Base-by-base conservation (phyloP, 176 grass and related monocot species). In the Carex pumila region DNA sequence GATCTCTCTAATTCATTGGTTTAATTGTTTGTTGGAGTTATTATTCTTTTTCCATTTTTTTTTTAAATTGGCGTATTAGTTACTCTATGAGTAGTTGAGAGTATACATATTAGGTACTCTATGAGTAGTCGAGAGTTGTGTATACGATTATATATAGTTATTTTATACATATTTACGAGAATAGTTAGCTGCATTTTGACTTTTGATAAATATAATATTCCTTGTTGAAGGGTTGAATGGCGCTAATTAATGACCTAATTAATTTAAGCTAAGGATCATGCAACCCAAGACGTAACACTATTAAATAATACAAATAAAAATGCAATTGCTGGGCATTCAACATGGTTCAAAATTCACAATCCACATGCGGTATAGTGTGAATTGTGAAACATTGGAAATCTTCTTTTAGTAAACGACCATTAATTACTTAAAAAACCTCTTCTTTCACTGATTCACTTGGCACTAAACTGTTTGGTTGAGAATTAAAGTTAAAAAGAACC, bases 1-100 rank as follows among this genome's bases (percentile, higher is more conserved):
- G 89, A 93, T 77, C 32, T 31, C 36, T 55, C 15, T 63, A 12
- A 79, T 79, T 79, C 45, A 32, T 80, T n/a, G 1, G 18, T 71
- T 37, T 45, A 45, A 45, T 45, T 87, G 6, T 58, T 88, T 76
- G 4, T 47, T 69, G 7, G 15, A 6, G 29, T 84, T 53, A 7
- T 61, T 61, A 19, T 75, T 58, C 32, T 84, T 22, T 31, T 12
- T 57, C 7, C 13, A 3, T 18, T 86, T 82, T 30, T 84, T 17
- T 22, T 57, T 18, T 41, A 36, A 74, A 34, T 32, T 41, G 57
- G 54, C 67, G n/a, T 56, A 7, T 15, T 79, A 60, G 61, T 19
- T 43, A 86, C 12, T 32, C 36, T 86, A 4, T 14, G n/a, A 18
- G 14, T 43, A 17, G 21, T 53, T 81, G 55, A 65, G 74, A 82